A percentile compares a stretch with the other conserved stretches of the same genome.
Evolutionary conservation across 1,284 basidiomycete genomes (phyloP).

Genomic region (Malassezia yamatoensis): DNA sequence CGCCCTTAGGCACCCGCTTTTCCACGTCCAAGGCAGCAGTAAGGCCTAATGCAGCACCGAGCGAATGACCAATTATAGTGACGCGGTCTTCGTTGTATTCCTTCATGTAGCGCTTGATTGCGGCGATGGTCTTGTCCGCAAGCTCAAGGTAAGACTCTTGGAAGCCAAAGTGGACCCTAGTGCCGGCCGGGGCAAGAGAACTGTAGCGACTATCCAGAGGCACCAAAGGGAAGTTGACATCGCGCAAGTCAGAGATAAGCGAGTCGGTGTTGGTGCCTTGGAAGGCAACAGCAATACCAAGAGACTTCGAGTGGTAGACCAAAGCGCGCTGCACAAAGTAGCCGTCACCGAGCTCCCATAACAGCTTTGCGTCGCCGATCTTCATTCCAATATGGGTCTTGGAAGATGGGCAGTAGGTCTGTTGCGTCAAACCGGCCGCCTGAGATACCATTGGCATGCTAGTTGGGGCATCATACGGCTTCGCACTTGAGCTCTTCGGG

Average conservation of each 20-base stretch:
- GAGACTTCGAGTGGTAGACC: conserved; percentile 26
- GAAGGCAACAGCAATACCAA: conserved; percentile 29
- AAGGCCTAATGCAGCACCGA: conserved; percentile 32
- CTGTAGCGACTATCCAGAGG: conserved; percentile 21
- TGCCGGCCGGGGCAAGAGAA: conserved; percentile 17
- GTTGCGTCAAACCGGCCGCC: conserved; percentile 15
- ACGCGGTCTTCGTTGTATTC: conserved; percentile 20
- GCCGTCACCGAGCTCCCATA: conserved; percentile 32
- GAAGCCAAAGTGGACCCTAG: conserved; percentile 31
- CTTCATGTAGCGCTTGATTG: conserved; percentile 25
- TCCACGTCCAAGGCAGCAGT: conserved; percentile 29
- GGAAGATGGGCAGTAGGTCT: conserved; percentile 6
- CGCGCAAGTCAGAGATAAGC: conserved; percentile 24
- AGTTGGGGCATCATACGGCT: conserved; percentile 6
- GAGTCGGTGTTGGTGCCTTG: conserved; percentile 32
- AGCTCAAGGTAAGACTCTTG: conserved; percentile 31
- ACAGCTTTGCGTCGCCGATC: conserved; percentile 25
- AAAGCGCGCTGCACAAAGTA: conserved; percentile 21
- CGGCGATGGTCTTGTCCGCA: conserved; percentile 21
- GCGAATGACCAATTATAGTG: conserved; percentile 33
- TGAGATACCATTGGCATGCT: conserved; percentile 1
- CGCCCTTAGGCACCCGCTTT: conserved; percentile 18
- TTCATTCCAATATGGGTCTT: not conserved
- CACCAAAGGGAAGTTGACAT: conserved; percentile 21
- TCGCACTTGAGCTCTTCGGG: not conserved